Evolutionary conservation across 2,329 filamentous ascomycete genomes (phyloP).

Genomic region (Aspergillus sergii): DNA sequence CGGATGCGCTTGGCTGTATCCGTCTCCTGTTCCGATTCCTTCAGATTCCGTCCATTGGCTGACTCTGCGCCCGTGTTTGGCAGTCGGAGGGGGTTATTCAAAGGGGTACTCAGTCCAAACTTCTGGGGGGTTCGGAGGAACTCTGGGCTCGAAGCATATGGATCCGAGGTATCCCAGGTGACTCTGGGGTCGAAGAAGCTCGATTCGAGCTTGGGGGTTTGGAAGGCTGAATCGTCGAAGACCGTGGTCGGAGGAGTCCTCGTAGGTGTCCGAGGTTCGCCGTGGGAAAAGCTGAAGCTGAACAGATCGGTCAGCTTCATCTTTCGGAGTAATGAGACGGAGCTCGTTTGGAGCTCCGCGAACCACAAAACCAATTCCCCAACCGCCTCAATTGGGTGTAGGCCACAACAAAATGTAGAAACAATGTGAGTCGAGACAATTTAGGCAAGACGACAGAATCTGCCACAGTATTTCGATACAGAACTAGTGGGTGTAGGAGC

Average conservation of each 20-base stretch:
- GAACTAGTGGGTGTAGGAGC: conserved; percentile 5
- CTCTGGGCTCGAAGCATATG: conserved; percentile 50
- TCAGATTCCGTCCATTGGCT: conserved; percentile 22
- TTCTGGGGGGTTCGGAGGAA: conserved; percentile 47
- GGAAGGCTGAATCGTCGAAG: conserved; percentile 44
- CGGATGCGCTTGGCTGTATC: conserved; percentile 39
- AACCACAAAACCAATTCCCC: conserved; percentile 10
- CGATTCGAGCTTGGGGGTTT: conserved; percentile 50
- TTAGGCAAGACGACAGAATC: not conserved
- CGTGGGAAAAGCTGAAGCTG: conserved; percentile 51
- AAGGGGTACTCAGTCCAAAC: conserved; percentile 38
- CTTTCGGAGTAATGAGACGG: conserved; percentile 15
- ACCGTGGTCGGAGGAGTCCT: conserved; percentile 45
- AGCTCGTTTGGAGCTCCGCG: conserved; percentile 15
- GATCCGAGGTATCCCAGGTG: conserved; percentile 51
- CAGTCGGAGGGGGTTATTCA: conserved; percentile 27
- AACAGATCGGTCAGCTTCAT: conserved; percentile 40
- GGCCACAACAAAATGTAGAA: not conserved
- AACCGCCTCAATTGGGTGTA: not conserved
- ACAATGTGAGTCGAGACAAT: not conserved
- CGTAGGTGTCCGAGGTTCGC: conserved; percentile 51
- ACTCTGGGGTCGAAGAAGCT: conserved; percentile 50
- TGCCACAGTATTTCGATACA: conserved; percentile 1
- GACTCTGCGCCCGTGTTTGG: conserved; percentile 18
- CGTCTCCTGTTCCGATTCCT: conserved; percentile 30